Base-by-base conservation (phyloP, 1,284 basidiomycete species). In the Pyrrhoderma noxium region DNA sequence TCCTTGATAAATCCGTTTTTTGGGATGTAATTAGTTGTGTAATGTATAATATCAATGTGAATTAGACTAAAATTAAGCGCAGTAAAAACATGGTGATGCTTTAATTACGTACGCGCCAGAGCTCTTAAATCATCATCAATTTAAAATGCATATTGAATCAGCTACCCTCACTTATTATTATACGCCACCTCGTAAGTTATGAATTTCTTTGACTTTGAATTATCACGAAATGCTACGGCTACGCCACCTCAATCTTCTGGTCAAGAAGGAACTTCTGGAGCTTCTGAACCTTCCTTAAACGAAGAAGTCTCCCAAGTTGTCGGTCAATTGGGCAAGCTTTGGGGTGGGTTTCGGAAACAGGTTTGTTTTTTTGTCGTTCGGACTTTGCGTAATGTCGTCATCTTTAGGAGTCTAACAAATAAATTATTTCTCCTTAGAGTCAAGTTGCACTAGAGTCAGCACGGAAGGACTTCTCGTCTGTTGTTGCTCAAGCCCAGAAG, bases 321-420 rank as follows among this genome's bases (percentile, higher is more conserved):
- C 47, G 87, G 86, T 18, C 82, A 87, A 60, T 70, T 93, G n/a
- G 85, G 82, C 36, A 74, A 80, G 51, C 85, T 92, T 64, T 95
- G 91, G 91, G 90, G 91, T 44, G 86, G 88, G 14, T 86, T 93
- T 62, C 80, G 82, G 70, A 88, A 86, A 65, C 89, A 92, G 81
- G 91, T 85, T 59, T 60, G 82, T 56, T 60, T n/a, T 51, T 9
- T 18, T 44, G 37, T 39, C 41, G 18, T 43, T 38, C 23, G 35
- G 19, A 43, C n/a, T n/a, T n/a, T n/a, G n/a, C n/a, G n/a, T n/a
- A n/a, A n/a, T n/a, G n/a, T n/a, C n/a, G n/a, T n/a, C n/a, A n/a
- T n/a, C n/a, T n/a, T n/a, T n/a, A n/a, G n/a, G n/a, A n/a, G n/a
- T n/a, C n/a, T 22, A 36, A 40, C 40, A n/a, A 55, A 34, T 56